These are phyloP conservation scores for Platismatia glauca DNA, from an alignment of 495 filamentous ascomycete genomes.

Conservation along the genomic window DNA sequence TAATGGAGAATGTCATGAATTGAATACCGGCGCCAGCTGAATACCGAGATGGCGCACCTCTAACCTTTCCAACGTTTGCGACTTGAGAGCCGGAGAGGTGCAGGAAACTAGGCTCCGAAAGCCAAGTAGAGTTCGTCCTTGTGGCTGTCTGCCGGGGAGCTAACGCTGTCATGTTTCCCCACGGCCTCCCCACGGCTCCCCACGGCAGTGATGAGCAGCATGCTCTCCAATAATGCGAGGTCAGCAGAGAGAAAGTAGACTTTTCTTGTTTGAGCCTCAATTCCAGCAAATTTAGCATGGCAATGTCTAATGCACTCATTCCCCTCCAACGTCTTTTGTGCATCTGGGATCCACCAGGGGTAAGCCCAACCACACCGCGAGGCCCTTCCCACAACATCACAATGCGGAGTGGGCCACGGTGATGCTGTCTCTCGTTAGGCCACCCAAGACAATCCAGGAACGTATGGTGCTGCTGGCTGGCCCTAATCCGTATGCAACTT, in stretches of 20 bases:
- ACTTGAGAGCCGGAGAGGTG: neutral
- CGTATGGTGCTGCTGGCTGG: neutral
- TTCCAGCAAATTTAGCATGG: neutral
- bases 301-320: neutral
- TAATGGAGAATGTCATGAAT: neutral
- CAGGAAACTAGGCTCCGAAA: neutral
- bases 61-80: no score
- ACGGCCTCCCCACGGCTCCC: neutral
- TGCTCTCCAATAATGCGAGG: neutral
- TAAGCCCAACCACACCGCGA: neutral
- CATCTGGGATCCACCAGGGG: neutral
- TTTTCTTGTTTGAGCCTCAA: neutral
- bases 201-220: neutral
- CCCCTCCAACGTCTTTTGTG: neutral
- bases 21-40: neutral
- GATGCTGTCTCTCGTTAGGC: neutral
- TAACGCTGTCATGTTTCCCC: neutral
- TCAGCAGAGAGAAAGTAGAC: neutral
- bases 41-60: neutral
- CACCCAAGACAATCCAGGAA: neutral
- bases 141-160: conserved; percentile 1
- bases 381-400: neutral
- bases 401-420: neutral
- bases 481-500: neutral
- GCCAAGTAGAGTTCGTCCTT: neutral